A percentile compares a stretch with the other conserved stretches of the same genome.
phyloP scores from a whole-genome alignment of 2,329 filamentous ascomycete genomes.

The Colletotrichum sp. region DNA sequence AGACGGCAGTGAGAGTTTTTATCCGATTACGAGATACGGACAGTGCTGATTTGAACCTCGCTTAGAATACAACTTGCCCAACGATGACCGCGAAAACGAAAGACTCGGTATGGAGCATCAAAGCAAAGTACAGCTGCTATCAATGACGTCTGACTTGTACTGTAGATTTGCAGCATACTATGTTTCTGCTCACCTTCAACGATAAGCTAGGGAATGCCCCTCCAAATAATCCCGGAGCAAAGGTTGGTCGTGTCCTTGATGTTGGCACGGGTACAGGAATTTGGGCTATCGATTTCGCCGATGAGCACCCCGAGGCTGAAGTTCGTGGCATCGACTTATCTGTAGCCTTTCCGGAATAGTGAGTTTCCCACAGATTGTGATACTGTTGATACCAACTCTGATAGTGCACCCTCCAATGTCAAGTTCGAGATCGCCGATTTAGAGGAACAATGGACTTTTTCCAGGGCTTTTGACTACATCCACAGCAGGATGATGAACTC shows the following conservation, averaged over 20 bases:
- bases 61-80: no score
- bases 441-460: slow-evolving; percentile 36
- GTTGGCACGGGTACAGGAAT: slow-evolving; percentile 53
- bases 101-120: not conserved
- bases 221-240: slow-evolving; percentile 18
- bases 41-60: no score
- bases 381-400: no score
- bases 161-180: slow-evolving; percentile 39
- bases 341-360: slow-evolving; percentile 41
- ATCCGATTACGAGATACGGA: no score
- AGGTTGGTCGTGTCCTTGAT: slow-evolving; percentile 41
- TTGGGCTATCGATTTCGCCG: slow-evolving; percentile 50
- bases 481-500: not conserved
- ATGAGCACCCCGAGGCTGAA: not conserved
- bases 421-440: slow-evolving; percentile 45
- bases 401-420: slow-evolving; percentile 45
- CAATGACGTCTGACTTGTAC: no score
- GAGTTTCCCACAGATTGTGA: not conserved
- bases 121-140: no score
- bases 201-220: slow-evolving; percentile 33
- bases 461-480: slow-evolving; percentile 12
- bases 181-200: slow-evolving; percentile 35
- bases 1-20: no score
- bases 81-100: not conserved
- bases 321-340: slow-evolving; percentile 45